Evolutionary conservation across 495 filamentous ascomycete genomes (phyloP), one percentile per base, ranked within the genome.

Genomic region (Penicillium subrubescens): DNA sequence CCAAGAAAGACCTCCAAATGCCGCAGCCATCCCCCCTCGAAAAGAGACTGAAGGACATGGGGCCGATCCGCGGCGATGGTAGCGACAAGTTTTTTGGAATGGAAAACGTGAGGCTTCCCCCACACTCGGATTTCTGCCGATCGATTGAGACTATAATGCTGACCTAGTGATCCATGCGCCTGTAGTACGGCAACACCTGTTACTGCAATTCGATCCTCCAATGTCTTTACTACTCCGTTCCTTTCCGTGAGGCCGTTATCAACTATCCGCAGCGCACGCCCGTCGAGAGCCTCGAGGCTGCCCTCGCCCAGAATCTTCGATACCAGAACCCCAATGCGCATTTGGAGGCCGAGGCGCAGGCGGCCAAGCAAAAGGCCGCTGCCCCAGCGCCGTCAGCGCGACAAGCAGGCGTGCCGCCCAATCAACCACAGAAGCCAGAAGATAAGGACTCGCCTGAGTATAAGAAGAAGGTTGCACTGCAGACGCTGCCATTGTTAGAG

Each of bases 161-260:
- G 43, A 59, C 43, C 56, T 8, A 8, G 27, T 41, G 15, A 17
- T 41, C 11, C 14, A 11, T 61, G 59, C 59, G 59, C 59, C 17
- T 52, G 1, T 15, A 98, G 93, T 97, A 94, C 79, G 95, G 95
- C 66, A 98, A 97, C 70, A 99, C 95, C 69, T 99, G 95, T 70
- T 99, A 99, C 76, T 96, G 92, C 79, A 99, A 98, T 74, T 99
- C 95, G 12, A 97, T 99, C 69, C 82, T 99, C 66, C 95, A 99
- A 82, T 96, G 93, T 67, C 87, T 99, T 56, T 98, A 95, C 76
- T 97, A 93, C 78, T 97, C 95, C 3, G 90, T 91, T 48, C 90
- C 93, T 10, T 98, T 99, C 77, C 91, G 96, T 80, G 92, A 97
- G 82, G 87, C 93, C 66, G 95, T 98, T 61, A 87, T 98, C 73